A percentile compares a stretch with the other conserved stretches of the same genome.
phyloP scores from a whole-genome alignment of 2,329 filamentous ascomycete genomes.

The Rosellinia necatrix region DNA sequence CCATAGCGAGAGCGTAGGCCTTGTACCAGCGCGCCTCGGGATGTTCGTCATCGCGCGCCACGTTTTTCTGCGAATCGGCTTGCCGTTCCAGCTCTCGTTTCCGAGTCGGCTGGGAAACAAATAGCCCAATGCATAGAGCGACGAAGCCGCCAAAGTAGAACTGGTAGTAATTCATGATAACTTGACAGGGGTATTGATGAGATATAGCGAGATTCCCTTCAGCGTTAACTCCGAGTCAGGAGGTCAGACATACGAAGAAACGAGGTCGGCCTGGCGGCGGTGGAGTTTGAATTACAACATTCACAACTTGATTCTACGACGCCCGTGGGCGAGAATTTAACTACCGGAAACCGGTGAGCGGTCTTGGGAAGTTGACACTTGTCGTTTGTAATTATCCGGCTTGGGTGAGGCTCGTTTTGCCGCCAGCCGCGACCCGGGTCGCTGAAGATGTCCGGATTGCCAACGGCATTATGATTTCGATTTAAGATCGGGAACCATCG shows the following conservation, averaged over 20 bases:
- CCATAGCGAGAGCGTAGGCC: slow-evolving; percentile 50
- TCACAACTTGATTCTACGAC: neutral
- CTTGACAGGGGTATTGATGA: neutral
- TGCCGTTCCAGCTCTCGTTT: slow-evolving; percentile 31
- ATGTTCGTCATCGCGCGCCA: slow-evolving; percentile 37
- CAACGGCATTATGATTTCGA: slow-evolving; percentile 6
- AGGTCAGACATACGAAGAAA: slow-evolving; percentile 3
- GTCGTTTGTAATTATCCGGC: slow-evolving; percentile 41
- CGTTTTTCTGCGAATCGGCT: slow-evolving; percentile 20
- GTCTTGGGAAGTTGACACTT: slow-evolving; percentile 35
- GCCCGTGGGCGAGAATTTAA: slow-evolving; percentile 15
- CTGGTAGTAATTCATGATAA: slow-evolving; percentile 21
- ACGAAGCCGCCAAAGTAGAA: slow-evolving; percentile 33
- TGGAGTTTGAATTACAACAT: slow-evolving; percentile 1
- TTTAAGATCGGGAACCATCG: neutral
- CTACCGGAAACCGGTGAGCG: neutral
- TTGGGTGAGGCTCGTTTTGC: slow-evolving; percentile 29
- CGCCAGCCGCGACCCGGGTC: slow-evolving; percentile 29
- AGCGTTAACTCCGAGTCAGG: neutral
- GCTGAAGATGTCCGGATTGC: slow-evolving; percentile 24
- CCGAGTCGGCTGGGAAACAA: slow-evolving; percentile 38
- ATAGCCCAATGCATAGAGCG: slow-evolving; percentile 32
- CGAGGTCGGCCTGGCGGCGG: neutral
- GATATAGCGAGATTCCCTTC: neutral
- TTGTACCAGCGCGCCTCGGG: slow-evolving; percentile 49